Conservation (phyloP, 129 eudicot species). For the Helichrysum umbraculigerum region DNA sequence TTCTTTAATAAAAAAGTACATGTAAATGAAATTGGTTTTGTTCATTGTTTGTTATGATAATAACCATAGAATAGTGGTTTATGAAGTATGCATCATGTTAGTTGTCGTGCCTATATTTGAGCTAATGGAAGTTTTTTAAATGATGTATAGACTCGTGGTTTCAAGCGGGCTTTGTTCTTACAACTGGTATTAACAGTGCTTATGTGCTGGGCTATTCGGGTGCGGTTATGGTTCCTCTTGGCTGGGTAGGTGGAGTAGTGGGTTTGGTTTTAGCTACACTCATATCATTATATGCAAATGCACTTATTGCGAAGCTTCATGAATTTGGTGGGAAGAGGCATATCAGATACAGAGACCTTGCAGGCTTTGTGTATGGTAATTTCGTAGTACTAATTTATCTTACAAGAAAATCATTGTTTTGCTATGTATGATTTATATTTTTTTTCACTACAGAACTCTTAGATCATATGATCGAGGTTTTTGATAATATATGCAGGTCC, state of each 20-base stretch:
- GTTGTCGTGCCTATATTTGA: neutral
- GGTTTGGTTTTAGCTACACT: slow-evolving; percentile 69
- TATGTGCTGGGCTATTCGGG: slow-evolving; percentile 90
- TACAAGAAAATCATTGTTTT: neutral
- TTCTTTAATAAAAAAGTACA: neutral
- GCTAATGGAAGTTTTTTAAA: slow-evolving; percentile 7
- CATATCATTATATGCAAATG: slow-evolving; percentile 74
- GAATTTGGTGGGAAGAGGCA: slow-evolving; percentile 91
- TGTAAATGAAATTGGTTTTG: neutral
- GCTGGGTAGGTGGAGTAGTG: slow-evolving; percentile 87
- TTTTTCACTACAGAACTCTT: neutral
- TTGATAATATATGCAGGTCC: slow-evolving; percentile 49
- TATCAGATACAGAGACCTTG: slow-evolving; percentile 96
- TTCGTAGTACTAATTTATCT: neutral
- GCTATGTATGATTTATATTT: neutral
- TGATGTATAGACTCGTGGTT: slow-evolving; percentile 85
- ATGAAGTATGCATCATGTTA: neutral
- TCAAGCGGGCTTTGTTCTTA: slow-evolving; percentile 91
- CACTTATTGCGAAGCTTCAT: slow-evolving; percentile 78
- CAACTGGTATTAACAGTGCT: slow-evolving; percentile 93
- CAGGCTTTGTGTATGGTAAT: slow-evolving; percentile 77
- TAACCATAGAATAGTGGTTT: neutral
- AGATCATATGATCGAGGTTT: slow-evolving; percentile 21
- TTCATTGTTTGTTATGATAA: neutral
- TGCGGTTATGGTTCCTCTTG: slow-evolving; percentile 86